These are phyloP conservation scores for Huntiella abstrusa DNA, from an alignment of 2,329 filamentous ascomycete species.

Conservation along the genomic window DNA sequence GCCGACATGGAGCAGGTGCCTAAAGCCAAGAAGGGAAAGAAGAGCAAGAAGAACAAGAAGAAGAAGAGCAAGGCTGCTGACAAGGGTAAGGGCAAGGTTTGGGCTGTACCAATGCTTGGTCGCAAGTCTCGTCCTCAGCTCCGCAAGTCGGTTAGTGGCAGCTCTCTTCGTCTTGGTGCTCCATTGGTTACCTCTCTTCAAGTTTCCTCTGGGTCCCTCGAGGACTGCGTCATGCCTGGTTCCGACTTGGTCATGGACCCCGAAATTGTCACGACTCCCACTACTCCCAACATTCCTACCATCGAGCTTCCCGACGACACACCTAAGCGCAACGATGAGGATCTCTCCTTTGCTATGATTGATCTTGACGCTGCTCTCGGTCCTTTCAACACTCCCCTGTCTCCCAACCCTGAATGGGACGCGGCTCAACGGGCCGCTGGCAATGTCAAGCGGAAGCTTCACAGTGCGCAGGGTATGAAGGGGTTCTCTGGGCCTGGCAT, in stretches of 20 bases:
- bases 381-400: slow-evolving; percentile 68
- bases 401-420: slow-evolving; percentile 45
- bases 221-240: slow-evolving; percentile 8
- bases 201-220: slow-evolving; percentile 4
- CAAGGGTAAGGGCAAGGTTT: slow-evolving; percentile 56
- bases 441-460: slow-evolving; percentile 45
- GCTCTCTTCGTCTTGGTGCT: slow-evolving; percentile 25
- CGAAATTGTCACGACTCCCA: slow-evolving; percentile 4
- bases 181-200: slow-evolving; percentile 15
- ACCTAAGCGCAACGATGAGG: slow-evolving; percentile 25
- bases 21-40: slow-evolving; percentile 15
- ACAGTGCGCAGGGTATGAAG: slow-evolving; percentile 55
- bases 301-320: slow-evolving; percentile 13
- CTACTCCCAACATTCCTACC: slow-evolving; percentile 13
- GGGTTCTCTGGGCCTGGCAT: slow-evolving; percentile 50
- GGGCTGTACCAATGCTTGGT: slow-evolving; percentile 49
- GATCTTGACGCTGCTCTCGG: slow-evolving; percentile 87
- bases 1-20: slow-evolving; percentile 11
- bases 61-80: slow-evolving; percentile 18
- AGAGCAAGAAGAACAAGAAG: slow-evolving; percentile 36
- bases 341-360: slow-evolving; percentile 61
- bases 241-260: slow-evolving; percentile 10
- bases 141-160: slow-evolving; percentile 21
- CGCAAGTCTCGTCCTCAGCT: slow-evolving; percentile 36
- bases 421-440: slow-evolving; percentile 41